Conservation (phyloP, 179 eudicot genomes). For the Drosera spatulata region DNA sequence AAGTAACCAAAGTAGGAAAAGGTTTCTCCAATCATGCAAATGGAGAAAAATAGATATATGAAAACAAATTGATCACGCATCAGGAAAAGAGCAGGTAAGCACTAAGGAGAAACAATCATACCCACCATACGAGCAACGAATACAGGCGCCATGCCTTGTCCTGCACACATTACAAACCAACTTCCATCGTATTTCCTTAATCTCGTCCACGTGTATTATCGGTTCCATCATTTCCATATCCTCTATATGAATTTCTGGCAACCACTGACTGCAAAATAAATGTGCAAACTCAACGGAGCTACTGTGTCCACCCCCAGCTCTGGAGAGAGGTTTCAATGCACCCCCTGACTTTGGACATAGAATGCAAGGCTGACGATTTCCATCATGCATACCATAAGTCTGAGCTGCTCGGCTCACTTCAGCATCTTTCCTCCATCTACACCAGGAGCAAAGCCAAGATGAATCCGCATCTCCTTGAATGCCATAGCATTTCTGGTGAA, state of each 20-base stretch:
- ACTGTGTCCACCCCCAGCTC: constrained; percentile 29
- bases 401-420: constrained; percentile 3
- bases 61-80: too few species aligned
- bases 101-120: constrained; percentile 24
- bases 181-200: too few species aligned
- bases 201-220: constrained; percentile 33
- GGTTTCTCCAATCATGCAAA: background rate
- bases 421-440: constrained; percentile 37
- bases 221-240: constrained; percentile 90
- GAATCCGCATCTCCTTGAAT: constrained; percentile 49
- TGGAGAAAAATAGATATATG: too few species aligned
- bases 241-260: constrained; percentile 69
- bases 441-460: constrained; percentile 80
- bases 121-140: constrained; percentile 9
- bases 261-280: constrained; percentile 90
- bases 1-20: constrained; percentile 2
- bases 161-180: constrained; percentile 23
- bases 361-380: constrained; percentile 49
- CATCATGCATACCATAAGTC: background rate
- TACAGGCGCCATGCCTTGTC: constrained; percentile 75
- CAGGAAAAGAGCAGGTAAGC: constrained; percentile 27
- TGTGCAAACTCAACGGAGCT: constrained; percentile 58
- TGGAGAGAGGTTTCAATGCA: constrained; percentile 63
- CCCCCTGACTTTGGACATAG: constrained; percentile 81
- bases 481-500: constrained; percentile 92